Evolutionary conservation across 306 rosid species (phyloP).

Genomic region (Acacia crassicarpa): DNA sequence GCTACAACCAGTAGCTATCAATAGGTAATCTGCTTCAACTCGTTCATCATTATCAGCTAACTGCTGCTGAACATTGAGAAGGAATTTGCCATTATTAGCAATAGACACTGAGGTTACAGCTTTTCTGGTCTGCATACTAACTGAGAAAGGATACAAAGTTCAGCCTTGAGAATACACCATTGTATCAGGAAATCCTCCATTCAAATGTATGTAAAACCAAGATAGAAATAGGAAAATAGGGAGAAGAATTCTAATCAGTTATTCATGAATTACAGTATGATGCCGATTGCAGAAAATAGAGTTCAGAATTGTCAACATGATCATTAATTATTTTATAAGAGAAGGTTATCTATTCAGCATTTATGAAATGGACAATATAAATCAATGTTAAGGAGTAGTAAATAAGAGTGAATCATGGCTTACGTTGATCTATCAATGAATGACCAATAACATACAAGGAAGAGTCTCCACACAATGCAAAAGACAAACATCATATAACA

Average conservation of each 20-base stretch:
- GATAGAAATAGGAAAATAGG: neutral
- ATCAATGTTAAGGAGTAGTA: neutral
- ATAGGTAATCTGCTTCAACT: constrained; percentile 77
- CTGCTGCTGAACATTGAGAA: constrained; percentile 60
- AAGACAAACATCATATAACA: constrained; percentile 24
- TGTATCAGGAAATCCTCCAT: constrained; percentile 11
- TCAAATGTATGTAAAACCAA: constrained; percentile 23
- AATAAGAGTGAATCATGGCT: neutral
- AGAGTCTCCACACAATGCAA: constrained; percentile 7
- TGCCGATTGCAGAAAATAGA: constrained; percentile 24
- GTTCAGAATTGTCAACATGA: constrained; percentile 35
- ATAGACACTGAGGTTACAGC: constrained; percentile 58
- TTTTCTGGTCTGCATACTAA: constrained; percentile 82
- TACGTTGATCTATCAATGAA: neutral
- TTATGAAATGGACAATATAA: neutral
- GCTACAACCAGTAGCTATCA: constrained; percentile 87
- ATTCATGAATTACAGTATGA: neutral
- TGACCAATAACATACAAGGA: neutral
- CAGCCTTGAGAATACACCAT: constrained; percentile 32
- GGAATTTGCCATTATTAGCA: constrained; percentile 52
- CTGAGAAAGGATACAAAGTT: constrained; percentile 49
- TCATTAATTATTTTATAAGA: constrained; percentile 2
- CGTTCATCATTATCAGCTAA: constrained; percentile 39
- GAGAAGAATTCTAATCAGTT: constrained; percentile 2
- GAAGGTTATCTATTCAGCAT: neutral